Evolutionary conservation across 805 yeast genomes (phyloP), one percentile per base, ranked within the genome.

Genomic region (Saccharomycopsis javanensis): DNA sequence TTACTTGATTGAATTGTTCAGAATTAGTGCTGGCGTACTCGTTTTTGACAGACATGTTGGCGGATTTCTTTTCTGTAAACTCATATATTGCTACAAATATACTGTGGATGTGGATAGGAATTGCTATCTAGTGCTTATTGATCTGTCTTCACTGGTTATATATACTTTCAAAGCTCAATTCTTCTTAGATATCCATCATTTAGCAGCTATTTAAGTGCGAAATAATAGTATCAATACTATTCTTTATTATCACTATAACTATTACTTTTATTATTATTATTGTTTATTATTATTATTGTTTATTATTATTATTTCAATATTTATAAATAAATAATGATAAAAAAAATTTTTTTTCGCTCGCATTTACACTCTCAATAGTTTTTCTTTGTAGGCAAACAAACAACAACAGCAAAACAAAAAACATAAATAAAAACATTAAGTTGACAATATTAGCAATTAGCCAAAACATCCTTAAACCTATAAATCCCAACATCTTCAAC

Each of bases 371-470:
- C 48, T 42, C 10, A 13, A 2, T 42, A 20, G 18, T 42, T 42
- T n/a, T 42, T 20, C 23, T 11, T 42, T 42, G 48, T 42, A 20
- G 48, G 48, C 48, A 42, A 42, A 42, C 48, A 42, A 42, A 42
- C 48, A 42, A 42, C 48, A 42, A 42, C 48, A 42, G 48, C 48
- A 42, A 42, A 42, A 42, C 48, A 42, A 42, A 42, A 42, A 42
- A 42, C 48, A 42, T 42, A 42, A 42, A 42, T 42, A 42, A 42
- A 42, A 42, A 42, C 48, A 31, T 20, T 35, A 35, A 35, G 20
- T 35, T 35, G 42, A 16, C 16, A 11, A 35, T 2, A 35, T 2
- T n/a, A 35, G 11, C 42, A 42, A 42, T 20, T 7, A 31, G 11
- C 35, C 13, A 5, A 42, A 37, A 37, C 35, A 33, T 7, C 35